These are phyloP conservation scores for Botrytis aclada DNA, from an alignment of 2,329 filamentous ascomycete genomes.

Conservation along the genomic window DNA sequence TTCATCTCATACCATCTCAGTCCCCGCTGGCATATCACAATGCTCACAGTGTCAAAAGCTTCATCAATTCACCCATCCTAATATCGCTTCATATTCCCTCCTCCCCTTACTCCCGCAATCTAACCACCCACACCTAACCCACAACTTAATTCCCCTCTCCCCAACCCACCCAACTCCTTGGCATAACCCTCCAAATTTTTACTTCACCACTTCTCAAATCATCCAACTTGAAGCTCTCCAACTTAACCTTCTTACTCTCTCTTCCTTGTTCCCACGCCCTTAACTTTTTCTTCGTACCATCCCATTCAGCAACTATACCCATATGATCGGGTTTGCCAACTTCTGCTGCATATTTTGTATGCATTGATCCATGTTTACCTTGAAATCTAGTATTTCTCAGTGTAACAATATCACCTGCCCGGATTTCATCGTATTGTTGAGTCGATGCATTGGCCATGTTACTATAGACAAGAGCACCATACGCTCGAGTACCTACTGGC, in stretches of 20 bases:
- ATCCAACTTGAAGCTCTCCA: conserved; percentile 90
- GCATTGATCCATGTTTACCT: conserved; percentile 92
- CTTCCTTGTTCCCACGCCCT: conserved; percentile 92
- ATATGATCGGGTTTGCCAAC: conserved; percentile 87
- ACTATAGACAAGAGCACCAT: conserved; percentile 87
- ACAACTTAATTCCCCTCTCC: conserved; percentile 1
- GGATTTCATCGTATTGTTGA: conserved; percentile 87
- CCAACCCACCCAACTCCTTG: conserved; percentile 90
- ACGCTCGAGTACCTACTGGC: conserved; percentile 84
- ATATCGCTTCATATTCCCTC: background rate
- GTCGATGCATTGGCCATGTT: conserved; percentile 94
- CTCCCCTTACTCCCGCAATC: background rate
- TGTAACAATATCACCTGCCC: conserved; percentile 86
- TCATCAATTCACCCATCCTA: conserved; percentile 6
- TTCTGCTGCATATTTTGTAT: conserved; percentile 86
- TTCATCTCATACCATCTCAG: background rate
- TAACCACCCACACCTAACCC: background rate
- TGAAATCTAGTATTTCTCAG: conserved; percentile 93
- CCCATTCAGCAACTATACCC: conserved; percentile 90
- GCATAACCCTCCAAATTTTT: conserved; percentile 95
- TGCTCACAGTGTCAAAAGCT: background rate
- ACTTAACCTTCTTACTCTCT: conserved; percentile 88
- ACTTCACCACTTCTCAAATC: conserved; percentile 92
- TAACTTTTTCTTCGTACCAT: conserved; percentile 97
- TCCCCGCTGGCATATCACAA: background rate